Evolutionary conservation across 1,139 yeast genomes (phyloP).

Genomic region (Diutina mesorugosa): DNA sequence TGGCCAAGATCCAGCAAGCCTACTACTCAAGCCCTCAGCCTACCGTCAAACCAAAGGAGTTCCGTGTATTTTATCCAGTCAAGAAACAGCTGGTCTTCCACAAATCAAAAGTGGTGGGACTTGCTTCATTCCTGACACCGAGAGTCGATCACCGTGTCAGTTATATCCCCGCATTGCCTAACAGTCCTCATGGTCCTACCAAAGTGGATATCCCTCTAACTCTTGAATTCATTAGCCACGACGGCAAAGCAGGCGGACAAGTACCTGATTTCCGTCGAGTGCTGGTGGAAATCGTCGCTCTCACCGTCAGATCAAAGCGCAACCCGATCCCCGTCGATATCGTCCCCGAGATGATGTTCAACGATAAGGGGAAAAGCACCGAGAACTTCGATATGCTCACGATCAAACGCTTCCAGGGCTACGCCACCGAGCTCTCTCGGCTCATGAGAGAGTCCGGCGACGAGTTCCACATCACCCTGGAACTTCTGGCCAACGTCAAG

Average conservation of each 20-base stretch:
- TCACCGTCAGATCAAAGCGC: slow-evolving; percentile 20
- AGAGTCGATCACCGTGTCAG: slow-evolving; percentile 14
- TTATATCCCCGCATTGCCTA: slow-evolving; percentile 9
- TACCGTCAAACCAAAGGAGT: slow-evolving; percentile 3
- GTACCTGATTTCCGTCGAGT: slow-evolving; percentile 18
- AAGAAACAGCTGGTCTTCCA: slow-evolving; percentile 17
- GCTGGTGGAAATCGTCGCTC: slow-evolving; percentile 18
- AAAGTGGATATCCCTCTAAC: slow-evolving; percentile 15
- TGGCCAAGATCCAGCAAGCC: slow-evolving; percentile 3
- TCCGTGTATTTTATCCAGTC: slow-evolving; percentile 21
- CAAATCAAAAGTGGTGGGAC: slow-evolving; percentile 21
- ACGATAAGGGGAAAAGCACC: slow-evolving; percentile 15
- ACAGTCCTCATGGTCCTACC: slow-evolving; percentile 5
- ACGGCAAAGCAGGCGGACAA: slow-evolving; percentile 4
- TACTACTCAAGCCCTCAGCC: neutral
- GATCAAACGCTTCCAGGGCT: slow-evolving; percentile 18
- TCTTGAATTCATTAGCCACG: slow-evolving; percentile 13
- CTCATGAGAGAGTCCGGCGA: slow-evolving; percentile 15
- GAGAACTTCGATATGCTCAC: slow-evolving; percentile 23
- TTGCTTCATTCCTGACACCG: slow-evolving; percentile 21
- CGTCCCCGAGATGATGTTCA: slow-evolving; percentile 23
- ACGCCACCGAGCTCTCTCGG: slow-evolving; percentile 18
- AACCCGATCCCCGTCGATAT: slow-evolving; percentile 25
- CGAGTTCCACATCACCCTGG: slow-evolving; percentile 15
- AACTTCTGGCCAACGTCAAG: slow-evolving; percentile 18